Base-by-base conservation (phyloP, 768 basidiomycete species). In the Mycena galopus region DNA sequence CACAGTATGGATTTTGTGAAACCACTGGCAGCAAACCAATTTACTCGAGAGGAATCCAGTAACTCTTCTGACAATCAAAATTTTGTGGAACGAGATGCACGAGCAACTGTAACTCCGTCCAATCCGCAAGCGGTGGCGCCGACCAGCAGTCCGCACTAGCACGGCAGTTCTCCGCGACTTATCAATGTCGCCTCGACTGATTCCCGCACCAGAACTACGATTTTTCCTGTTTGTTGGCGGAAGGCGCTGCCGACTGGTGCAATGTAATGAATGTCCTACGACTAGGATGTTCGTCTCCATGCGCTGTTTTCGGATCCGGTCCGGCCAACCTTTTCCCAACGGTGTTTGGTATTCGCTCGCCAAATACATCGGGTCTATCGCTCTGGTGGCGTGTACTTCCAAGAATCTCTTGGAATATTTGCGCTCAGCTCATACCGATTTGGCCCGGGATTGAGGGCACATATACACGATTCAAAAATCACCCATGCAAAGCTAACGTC, bases 141-240 rank as follows among this genome's bases (percentile, higher is more conserved):
- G 75, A 76, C 53, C 75, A 78, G 66, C 69, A 73, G 58, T 72
- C 73, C 21, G 78, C 78, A 37, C 39, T 65, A 21, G 64, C 69
- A 16, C 72, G 76, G 14, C 74, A 17, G 44, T 47, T 47, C 44
- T 42, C 16, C 16, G 16, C 8, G 4, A 42, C 9, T 47, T 47
- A 47, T 21, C 4, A 47, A 47, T 47, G 44, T 21, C 21, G 21
- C 4, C 44, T n/a, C 19, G 19, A 47, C 44, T n/a, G 16, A 47
- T 16, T 1, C 19, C 4, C 21, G 21, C 44, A 4, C 16, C 44
- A 47, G 44, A 47, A 47, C 21, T 47, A 47, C 16, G 44, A 47
- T 47, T 21, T 47, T 16, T 21, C 44, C 4, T 16, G 21, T n/a
- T 5, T 47, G 44, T 47, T 47, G 44, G 19, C 4, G 44, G n/a